phyloP scores from a whole-genome alignment of 2,329 filamentous ascomycete genomes.

The Penicillium sumatraense region DNA sequence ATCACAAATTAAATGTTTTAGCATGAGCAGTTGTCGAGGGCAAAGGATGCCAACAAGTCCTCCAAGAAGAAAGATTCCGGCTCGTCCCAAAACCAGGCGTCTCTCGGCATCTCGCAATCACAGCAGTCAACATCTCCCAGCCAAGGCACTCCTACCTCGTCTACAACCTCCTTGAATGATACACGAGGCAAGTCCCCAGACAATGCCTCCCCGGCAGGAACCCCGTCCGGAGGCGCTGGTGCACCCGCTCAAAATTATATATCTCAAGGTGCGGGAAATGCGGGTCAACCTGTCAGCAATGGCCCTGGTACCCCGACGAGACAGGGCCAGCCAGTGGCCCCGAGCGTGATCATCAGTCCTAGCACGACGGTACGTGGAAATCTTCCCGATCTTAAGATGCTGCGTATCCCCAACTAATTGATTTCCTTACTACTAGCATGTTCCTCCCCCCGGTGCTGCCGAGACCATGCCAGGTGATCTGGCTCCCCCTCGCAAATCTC shows the following conservation, averaged over 20 bases:
- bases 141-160: constrained; percentile 81
- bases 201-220: constrained; percentile 38
- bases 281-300: constrained; percentile 48
- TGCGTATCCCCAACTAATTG: constrained; percentile 8
- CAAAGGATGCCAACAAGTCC: constrained; percentile 85
- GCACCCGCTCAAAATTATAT: constrained; percentile 44
- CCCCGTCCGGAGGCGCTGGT: constrained; percentile 32
- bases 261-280: constrained; percentile 39
- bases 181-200: constrained; percentile 74
- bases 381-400: constrained; percentile 6
- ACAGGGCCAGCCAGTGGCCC: constrained; percentile 68
- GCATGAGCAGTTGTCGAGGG: constrained; percentile 86
- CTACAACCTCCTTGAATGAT: constrained; percentile 84
- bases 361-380: constrained; percentile 77
- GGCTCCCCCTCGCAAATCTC: constrained; percentile 91
- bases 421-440: constrained; percentile 63
- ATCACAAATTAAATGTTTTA: constrained; percentile 37
- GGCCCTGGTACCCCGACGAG: constrained; percentile 66
- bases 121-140: constrained; percentile 65
- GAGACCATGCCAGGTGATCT: constrained; percentile 99
- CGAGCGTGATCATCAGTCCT: constrained; percentile 91
- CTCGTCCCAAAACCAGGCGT: constrained; percentile 72
- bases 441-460: constrained; percentile 87
- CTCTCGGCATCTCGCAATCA: constrained; percentile 49
- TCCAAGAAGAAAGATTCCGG: constrained; percentile 68